Percentiles rank a stretch among this genome's conserved stretches.
phyloP scores from a whole-genome alignment of 148 eudicot genomes.

The Chenopodium quinoa region DNA sequence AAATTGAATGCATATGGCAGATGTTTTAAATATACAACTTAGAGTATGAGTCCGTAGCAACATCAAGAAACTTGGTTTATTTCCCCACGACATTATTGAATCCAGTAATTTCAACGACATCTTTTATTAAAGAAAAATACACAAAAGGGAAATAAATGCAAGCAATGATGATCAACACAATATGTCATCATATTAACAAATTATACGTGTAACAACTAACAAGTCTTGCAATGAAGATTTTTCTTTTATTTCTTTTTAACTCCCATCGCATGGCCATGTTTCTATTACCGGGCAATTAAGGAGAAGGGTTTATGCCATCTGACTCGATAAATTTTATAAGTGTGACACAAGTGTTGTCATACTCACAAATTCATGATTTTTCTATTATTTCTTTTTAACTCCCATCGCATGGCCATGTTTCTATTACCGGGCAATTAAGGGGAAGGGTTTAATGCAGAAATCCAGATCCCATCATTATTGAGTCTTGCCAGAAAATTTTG shows the following conservation, averaged over 20 bases:
- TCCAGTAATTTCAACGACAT: neutral
- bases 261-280: too few species aligned
- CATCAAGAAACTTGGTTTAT: neutral
- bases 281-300: too few species aligned
- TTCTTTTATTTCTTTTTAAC: too few species aligned
- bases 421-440: too few species aligned
- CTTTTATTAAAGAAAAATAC: neutral
- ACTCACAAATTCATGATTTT: too few species aligned
- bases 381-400: too few species aligned
- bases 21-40: neutral
- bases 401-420: too few species aligned
- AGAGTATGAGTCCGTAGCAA: too few species aligned
- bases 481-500: neutral
- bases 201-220: too few species aligned
- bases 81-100: neutral
- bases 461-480: neutral
- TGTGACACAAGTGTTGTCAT: neutral
- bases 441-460: neutral
- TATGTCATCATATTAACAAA: neutral
- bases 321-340: neutral
- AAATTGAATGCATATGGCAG: neutral
- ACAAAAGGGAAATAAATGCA: neutral
- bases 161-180: neutral
- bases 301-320: neutral
- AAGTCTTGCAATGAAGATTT: too few species aligned